Conservation (phyloP, 331 rosid species). For the Malus hybrid region DNA sequence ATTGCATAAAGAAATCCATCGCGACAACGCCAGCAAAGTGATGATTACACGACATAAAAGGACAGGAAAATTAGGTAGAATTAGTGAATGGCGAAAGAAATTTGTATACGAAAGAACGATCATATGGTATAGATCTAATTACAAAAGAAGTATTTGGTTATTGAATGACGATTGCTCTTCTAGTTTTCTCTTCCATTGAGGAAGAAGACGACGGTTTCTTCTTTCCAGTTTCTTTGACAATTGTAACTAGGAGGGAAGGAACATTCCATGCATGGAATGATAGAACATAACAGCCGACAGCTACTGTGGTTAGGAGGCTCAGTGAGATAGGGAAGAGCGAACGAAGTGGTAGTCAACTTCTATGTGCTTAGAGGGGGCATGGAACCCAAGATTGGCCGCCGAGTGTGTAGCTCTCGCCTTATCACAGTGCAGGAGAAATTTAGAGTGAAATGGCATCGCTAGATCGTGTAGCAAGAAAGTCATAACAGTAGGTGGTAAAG, state of each 20-base stretch:
- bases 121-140: not conserved
- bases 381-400: not conserved
- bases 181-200: not conserved
- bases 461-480: not conserved
- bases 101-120: not conserved
- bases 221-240: not conserved
- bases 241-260: too few species aligned
- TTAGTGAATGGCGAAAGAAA: not conserved
- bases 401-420: not conserved
- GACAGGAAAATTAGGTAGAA: slow-evolving; percentile 7
- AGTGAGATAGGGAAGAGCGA: too few species aligned
- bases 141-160: not conserved
- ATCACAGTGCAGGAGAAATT: not conserved
- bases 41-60: not conserved
- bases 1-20: slow-evolving; percentile 67
- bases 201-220: not conserved
- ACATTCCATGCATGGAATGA: too few species aligned
- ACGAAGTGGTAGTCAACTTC: too few species aligned
- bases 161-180: not conserved
- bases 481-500: not conserved
- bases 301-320: too few species aligned
- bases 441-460: not conserved
- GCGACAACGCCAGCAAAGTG: slow-evolving; percentile 28
- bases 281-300: too few species aligned
- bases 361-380: not conserved